Base-by-base conservation (phyloP, 768 basidiomycete species). In the Auricularia sp. region DNA sequence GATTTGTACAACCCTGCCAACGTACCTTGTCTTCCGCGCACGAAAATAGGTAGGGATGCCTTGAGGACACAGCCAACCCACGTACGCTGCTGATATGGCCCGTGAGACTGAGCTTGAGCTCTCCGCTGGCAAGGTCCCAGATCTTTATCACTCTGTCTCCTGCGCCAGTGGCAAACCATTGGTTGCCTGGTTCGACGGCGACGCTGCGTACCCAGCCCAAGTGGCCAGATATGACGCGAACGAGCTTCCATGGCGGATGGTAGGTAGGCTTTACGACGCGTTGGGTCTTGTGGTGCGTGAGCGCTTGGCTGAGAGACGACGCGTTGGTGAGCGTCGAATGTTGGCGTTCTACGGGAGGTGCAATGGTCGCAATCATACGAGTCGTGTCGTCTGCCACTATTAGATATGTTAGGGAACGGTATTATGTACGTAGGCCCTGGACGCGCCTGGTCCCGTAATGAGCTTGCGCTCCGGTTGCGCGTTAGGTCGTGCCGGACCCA, bases 141-240 rank as follows among this genome's bases (percentile, higher is more conserved):
- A 99, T 94, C 79, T 99, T 98, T 73, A 99, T 90, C 39, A 99
- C 95, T 29, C 97, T 85, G 76, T 98, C 97, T 3, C 97, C 97
- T 0, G 97, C 97, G 66, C 97, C 97, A 0, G 94, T 94, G 1
- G 92, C 97, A 68, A 99, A 98, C 97, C 97, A 99, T 73, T 95
- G 78, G 78, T 99, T 99, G 10, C 94, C 97, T 10, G 96, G 96
- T 75, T 98, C 97, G 44, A 99, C 94, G 2, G 97, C 94, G 16
- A 92, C 90, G 71, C 90, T 89, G 65, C 97, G 85, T 16, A 99
- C 96, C 97, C 97, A 99, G 10, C 97, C 97, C 67, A 99, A 76
- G 76, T 99, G 96, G 0, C 97, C 97, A 1, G 94, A 97, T 65
- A 99, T 98, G 70, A 99, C 97, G 61, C 96, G 89, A 67, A 87